Evolutionary conservation across 345 rosid genomes (phyloP), one percentile per base, ranked within the genome.

Genomic region (Salix viminalis): DNA sequence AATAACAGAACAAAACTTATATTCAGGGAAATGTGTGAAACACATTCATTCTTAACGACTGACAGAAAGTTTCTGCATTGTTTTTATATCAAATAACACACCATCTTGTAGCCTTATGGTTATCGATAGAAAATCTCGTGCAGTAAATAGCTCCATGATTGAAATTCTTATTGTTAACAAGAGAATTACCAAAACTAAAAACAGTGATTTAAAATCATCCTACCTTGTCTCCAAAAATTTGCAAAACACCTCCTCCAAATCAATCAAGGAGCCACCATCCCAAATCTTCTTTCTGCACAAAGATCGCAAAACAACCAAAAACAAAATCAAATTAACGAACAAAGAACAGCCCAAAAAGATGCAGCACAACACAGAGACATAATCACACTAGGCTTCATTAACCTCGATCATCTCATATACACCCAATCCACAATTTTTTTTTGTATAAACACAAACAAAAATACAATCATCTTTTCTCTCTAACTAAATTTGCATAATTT

Each of bases 211-310:
- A 28, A 11, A 21, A 65, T 9, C 1, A 65, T 46, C 85, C 16
- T 82, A 92, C 98, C 79, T 34, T 67, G 77, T 83, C 61, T 88
- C 87, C 75, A 89, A 65, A 80, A 80, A 87, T 73, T 86, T 75
- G 86, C 75, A 56, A 83, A 62, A 91, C 46, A 92, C 70, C 73
- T 87, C 91, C 72, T 90, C 97, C 84, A 92, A 80, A 80, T 87
- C 89, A 69, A 84, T 81, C 19, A 84, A 79, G 28, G 81, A 56
- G 65, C 6, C 79, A 42, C 54, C 72, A 46, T 48, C 70, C 70
- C 74, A 80, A 67, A 37, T 76, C 91, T 82, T 80, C 85, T 80
- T 89, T 82, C 98, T 92, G 87, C 78, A 86, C 61, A 71, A 69
- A 6, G 44, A 42, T 10, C 58, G 26, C 69, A 34, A 66, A 7